Evolutionary conservation across 208 protist species (phyloP), one percentile per base, ranked within the genome.

Genomic region (Leishmania braziliensis): DNA sequence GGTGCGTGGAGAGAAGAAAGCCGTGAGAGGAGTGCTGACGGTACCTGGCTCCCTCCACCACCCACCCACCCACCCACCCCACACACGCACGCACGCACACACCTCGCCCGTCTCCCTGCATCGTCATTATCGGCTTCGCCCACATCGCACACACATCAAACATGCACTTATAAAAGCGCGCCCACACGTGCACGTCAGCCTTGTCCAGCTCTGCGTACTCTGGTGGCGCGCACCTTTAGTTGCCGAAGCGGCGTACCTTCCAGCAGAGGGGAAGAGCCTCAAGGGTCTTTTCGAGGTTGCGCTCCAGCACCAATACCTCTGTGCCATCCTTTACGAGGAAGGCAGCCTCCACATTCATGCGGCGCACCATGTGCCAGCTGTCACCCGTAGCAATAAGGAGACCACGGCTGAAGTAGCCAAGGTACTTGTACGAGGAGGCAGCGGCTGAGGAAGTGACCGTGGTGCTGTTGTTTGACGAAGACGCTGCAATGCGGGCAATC

Each of bases 201-300:
- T 56, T 53, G 9, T 16, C 43, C 46, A 75, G 50, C 18, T 71
- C 18, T 71, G 39, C 14, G 23, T 2, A 36, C 16, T 9, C 39
- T 29, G 12, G 69, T 29, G 46, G 69, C 36, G 46, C 46, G 48
- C 56, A 0, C 20, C 3, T 43, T 88, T 90, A 98, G 78, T 98
- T 98, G 77, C 95, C 95, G 78, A 98, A 98, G 77, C 95, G 95
- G 54, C 95, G 92, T 46, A 98, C 92, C 86, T 95, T 96, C 95
- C 95, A 98, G 85, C 86, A 93, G 75, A 96, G 81, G n/a, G 95
- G 95, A 62, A 98, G 83, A 23, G 87, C 78, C 83, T 96, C 91
- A 26, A 98, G 85, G 68, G 84, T 89, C 80, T 90, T 92, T 84
- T 96, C 95, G 33, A 98, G 74, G 76, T 98, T 98, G 51, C 93